phyloP scores from a whole-genome alignment of 768 basidiomycete species.

The Favolaschia claudopus region DNA sequence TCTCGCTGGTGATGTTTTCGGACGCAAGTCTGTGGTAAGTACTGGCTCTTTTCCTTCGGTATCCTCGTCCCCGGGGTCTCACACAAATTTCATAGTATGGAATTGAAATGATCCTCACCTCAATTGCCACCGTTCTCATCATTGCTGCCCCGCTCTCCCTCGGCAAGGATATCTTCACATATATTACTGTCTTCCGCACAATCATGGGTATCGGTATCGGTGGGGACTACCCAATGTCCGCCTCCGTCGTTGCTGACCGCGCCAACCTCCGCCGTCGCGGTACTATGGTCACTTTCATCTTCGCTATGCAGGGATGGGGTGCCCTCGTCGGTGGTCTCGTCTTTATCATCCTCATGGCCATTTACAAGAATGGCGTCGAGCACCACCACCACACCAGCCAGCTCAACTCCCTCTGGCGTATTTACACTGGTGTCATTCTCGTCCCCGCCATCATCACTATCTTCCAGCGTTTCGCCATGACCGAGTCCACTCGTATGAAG shows the following conservation, averaged over 20 bases:
- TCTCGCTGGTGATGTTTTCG: conserved; percentile 19
- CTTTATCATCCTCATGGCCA: conserved; percentile 16
- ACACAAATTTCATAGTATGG: no score
- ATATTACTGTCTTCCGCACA: conserved; percentile 10
- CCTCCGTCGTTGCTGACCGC: conserved; percentile 23
- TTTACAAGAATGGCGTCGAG: conserved; percentile 12
- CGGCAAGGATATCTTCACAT: conserved; percentile 11
- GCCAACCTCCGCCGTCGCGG: conserved; percentile 25
- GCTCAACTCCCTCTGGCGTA: conserved; percentile 23
- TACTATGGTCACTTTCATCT: conserved; percentile 25
- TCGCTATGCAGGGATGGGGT: conserved; percentile 25
- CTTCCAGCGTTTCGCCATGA: conserved; percentile 15
- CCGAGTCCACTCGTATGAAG: conserved; percentile 17
- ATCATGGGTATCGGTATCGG: conserved; percentile 21
- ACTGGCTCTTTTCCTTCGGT: no score
- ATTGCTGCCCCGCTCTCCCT: conserved; percentile 14
- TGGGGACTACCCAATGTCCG: conserved; percentile 24
- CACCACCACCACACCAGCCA: conserved; percentile 12
- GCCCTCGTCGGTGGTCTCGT: conserved; percentile 14
- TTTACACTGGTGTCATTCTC: conserved; percentile 21
- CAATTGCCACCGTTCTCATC: conserved; percentile 12
- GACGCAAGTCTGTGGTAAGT: conserved; percentile 15
- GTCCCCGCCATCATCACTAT: conserved; percentile 21
- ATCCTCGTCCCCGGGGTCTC: no score
- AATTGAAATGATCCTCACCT: conserved; percentile 17